A percentile compares a stretch with the other conserved stretches of the same genome.
These are phyloP conservation scores for Candida sonorensis DNA, from an alignment of 805 yeast genomes.

Conservation along the genomic window DNA sequence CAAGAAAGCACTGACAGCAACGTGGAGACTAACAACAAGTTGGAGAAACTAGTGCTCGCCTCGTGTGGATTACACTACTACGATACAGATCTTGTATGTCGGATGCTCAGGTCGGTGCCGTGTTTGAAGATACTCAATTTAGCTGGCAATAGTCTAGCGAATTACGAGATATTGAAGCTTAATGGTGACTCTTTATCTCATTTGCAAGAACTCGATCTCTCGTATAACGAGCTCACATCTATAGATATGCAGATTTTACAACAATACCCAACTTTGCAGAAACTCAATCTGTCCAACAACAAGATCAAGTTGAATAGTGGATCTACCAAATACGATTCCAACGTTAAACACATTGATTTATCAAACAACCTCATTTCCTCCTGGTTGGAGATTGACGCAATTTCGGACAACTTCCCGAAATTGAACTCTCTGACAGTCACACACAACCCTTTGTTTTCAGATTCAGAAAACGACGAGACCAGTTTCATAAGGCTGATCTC, in stretches of 20 bases:
- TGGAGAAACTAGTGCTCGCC: slow-evolving; percentile 16
- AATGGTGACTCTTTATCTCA: too few relatives aligned
- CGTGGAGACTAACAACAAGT: slow-evolving; percentile 3
- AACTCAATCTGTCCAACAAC: slow-evolving; percentile 33
- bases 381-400: slow-evolving; percentile 45
- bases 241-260: too few relatives aligned
- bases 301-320: slow-evolving; percentile 11
- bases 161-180: slow-evolving; percentile 12
- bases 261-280: slow-evolving; percentile 9
- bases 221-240: too few relatives aligned
- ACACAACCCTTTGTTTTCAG: slow-evolving; percentile 43
- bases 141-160: slow-evolving; percentile 12
- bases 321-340: background rate
- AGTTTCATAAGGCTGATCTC: slow-evolving; percentile 15
- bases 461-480: slow-evolving; percentile 7
- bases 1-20: background rate
- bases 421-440: slow-evolving; percentile 42
- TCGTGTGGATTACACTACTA: slow-evolving; percentile 6
- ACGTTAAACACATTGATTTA: slow-evolving; percentile 37
- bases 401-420: slow-evolving; percentile 33
- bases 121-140: slow-evolving; percentile 26
- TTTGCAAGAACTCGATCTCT: too few relatives aligned
- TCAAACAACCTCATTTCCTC: slow-evolving; percentile 38
- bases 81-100: background rate
- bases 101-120: slow-evolving; percentile 8